A percentile compares a stretch with the other conserved stretches of the same genome.
These are phyloP conservation scores for Trametes versicolor DNA, from an alignment of 1,284 basidiomycete genomes.

Conservation along the genomic window DNA sequence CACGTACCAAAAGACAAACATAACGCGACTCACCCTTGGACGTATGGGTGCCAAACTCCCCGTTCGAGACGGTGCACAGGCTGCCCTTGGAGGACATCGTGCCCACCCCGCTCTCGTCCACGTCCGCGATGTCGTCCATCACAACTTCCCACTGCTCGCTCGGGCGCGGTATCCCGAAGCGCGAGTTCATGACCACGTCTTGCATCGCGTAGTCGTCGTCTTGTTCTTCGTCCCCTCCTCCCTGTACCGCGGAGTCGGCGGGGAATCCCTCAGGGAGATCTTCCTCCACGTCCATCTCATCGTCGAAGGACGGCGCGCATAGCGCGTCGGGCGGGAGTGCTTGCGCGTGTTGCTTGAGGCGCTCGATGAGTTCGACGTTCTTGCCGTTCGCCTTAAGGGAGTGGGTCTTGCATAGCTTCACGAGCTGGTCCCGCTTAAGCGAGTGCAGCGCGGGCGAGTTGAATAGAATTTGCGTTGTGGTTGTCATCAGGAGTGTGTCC, in stretches of 20 bases:
- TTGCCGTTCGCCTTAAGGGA: conserved; percentile 81
- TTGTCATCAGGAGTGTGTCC: conserved; percentile 54
- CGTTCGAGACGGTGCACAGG: conserved; percentile 46
- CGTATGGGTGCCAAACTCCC: conserved; percentile 74
- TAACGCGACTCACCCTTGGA: conserved; percentile 63
- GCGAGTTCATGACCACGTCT: conserved; percentile 31
- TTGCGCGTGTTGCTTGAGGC: conserved; percentile 70
- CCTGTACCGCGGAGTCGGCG: neutral
- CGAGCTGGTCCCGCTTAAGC: conserved; percentile 81
- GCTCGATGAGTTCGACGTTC: conserved; percentile 74
- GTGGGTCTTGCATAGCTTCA: conserved; percentile 84
- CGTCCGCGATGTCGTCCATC: conserved; percentile 77
- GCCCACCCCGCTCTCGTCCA: conserved; percentile 60
- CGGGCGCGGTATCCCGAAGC: conserved; percentile 54
- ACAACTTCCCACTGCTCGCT: conserved; percentile 83
- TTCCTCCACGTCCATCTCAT: conserved; percentile 38
- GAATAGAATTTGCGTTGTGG: conserved; percentile 79
- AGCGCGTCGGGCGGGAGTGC: conserved; percentile 58
- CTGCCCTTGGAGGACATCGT: conserved; percentile 60
- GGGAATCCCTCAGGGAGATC: conserved; percentile 25
- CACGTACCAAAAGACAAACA: neutral
- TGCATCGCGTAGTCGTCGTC: conserved; percentile 27
- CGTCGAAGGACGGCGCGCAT: conserved; percentile 50
- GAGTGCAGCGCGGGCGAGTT: conserved; percentile 83
- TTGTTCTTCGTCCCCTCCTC: neutral